Evolutionary conservation across 1,284 basidiomycete genomes (phyloP).

Genomic region (Cutaneotrichosporon sp.): DNA sequence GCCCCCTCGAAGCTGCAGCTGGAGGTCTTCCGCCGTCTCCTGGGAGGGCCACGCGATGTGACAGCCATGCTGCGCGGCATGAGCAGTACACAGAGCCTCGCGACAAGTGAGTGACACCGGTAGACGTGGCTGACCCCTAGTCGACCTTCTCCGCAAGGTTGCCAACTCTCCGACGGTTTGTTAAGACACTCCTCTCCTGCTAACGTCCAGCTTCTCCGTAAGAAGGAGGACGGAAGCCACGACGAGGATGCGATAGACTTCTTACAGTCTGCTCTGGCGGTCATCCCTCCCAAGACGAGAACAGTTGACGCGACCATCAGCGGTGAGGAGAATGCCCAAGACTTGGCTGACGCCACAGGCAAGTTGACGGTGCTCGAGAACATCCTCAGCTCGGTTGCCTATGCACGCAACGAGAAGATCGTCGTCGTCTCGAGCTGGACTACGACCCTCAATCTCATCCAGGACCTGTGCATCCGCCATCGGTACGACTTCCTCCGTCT

Average conservation of each 20-base stretch:
- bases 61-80: conserved; percentile 65
- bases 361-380: conserved; percentile 77
- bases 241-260: conserved; percentile 59
- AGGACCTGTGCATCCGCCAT: conserved; percentile 76
- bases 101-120: conserved; percentile 63
- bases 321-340: conserved; percentile 7
- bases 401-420: conserved; percentile 86
- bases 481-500: conserved; percentile 79
- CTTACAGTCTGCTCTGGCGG: conserved; percentile 60
- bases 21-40: conserved; percentile 68
- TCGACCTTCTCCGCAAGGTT: conserved; percentile 71
- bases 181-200: neutral
- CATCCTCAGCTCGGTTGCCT: conserved; percentile 65
- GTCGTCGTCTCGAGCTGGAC: conserved; percentile 89
- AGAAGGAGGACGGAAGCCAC: conserved; percentile 59
- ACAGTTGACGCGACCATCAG: conserved; percentile 17
- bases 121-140: conserved; percentile 20
- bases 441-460: conserved; percentile 86
- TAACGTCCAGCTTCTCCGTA: conserved; percentile 63
- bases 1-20: conserved; percentile 80
- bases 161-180: conserved; percentile 81
- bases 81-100: conserved; percentile 78
- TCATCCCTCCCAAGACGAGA: conserved; percentile 1
- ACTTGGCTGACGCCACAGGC: conserved; percentile 53
- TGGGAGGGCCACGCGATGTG: conserved; percentile 58